Base-by-base conservation (phyloP, 352 stramenopile species). In the Aphanomyces stellatus region DNA sequence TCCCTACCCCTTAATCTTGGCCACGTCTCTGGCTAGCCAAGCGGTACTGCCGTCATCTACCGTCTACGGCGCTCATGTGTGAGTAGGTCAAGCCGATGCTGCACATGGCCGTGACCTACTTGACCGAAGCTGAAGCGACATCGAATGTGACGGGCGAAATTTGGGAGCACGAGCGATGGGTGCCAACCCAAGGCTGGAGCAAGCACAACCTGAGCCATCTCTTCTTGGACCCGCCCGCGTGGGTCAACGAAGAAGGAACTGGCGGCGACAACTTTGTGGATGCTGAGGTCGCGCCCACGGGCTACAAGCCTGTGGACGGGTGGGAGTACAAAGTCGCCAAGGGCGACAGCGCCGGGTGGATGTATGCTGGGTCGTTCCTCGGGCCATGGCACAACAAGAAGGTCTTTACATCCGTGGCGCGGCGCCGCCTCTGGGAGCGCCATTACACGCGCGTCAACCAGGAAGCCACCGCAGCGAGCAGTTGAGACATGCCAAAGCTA, bases 131-230 rank as follows among this genome's bases (percentile, higher is more conserved):
- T 25, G 53, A 48, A 22, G 30, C 30, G 3, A 48, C 30, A 2
- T 15, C 28, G 17, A 30, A 25, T 17, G n/a, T 62, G 4, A 40
- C 27, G 53, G 17, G 24, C 17, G 24, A 62, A 28, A 48, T 62
- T 15, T 65, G 33, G 31, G 59, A 65, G 27, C 27, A 55, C 19
- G 13, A 65, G 30, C 59, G 59, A 7, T 51, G 59, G 31, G 46
- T 19, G 19, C 31, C 37, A 7, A 19, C 37, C 3, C 34, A 27
- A 3, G 35, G 35, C 4, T 65, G 59, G 59, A 13, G 11, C 17
- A 35, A 25, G 11, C 15, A 24, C 3, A 7, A 65, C 46, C 40
- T 65, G 17, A 53, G 13, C 19, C 19, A 6, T 2, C 19, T 62
- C 17, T 31, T 62, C 17, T 27, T 31, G 11, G 59, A 65, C 41